Evolutionary conservation across 352 stramenopile genomes (phyloP), one percentile per base, ranked within the genome.

Genomic region (Ochromonadaceae sp.): DNA sequence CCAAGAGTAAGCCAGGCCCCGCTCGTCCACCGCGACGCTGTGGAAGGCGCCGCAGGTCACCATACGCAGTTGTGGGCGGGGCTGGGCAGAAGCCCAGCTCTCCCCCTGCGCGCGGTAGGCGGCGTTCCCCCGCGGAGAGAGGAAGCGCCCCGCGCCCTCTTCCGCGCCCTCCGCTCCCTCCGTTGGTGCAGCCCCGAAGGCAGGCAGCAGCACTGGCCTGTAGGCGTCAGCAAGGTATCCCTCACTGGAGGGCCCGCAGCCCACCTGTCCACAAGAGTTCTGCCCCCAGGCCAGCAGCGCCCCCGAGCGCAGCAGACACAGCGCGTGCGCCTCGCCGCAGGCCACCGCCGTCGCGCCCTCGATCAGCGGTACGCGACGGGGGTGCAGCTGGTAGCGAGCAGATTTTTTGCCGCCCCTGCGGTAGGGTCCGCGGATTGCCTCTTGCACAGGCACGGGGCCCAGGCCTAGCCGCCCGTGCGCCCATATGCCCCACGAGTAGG

Each of bases 401-500:
- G 15, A 17, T 44, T 17, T 44, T 17, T 44, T 44, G 15, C n/a
- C 39, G 15, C 39, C 39, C 15, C n/a, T 44, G 15, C 39, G 15
- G n/a, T 44, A 17, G n/a, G 15, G 15, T 17, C n/a, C n/a, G n/a
- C n/a, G 15, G n/a, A 17, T 44, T 17, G 15, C n/a, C n/a, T 44
- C 14, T 44, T 44, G 39, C 14, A 44, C 12, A 26, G 63, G 63
- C 9, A 48, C 25, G 17, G 34, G 38, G 26, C 68, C 68, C n/a
- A 68, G 47, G n/a, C 68, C 68, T 2, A 74, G 48, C 39, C 66
- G 34, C 12, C 68, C 68, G 35, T 69, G 28, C 12, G 59, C 28
- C 65, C 65, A 72, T n/a, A 32, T 58, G n/a, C 68, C 68, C 47
- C 47, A 72, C 0, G 46, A 39, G 36, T 34, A 72, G 0, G 69